Conservation (phyloP, 2,329 filamentous ascomycete species). For the Ilyonectria destructans region DNA sequence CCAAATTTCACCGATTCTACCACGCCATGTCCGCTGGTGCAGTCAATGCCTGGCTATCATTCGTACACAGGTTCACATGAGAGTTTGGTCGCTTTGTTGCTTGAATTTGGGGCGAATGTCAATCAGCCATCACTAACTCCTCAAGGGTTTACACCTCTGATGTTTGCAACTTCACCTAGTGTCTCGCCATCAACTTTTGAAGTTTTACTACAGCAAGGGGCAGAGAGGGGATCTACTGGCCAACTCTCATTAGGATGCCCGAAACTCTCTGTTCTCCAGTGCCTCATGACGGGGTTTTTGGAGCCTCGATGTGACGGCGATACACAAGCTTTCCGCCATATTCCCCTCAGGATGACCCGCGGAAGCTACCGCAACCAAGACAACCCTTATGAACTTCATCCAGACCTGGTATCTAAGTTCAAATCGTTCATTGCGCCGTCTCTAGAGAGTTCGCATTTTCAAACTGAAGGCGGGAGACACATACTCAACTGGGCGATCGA, state of each 20-base stretch:
- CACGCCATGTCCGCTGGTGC: neutral
- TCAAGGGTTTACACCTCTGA: slow-evolving; percentile 23
- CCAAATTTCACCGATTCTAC: neutral
- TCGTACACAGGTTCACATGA: neutral
- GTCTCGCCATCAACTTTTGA: neutral
- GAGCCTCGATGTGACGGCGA: neutral
- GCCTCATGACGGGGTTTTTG: slow-evolving; percentile 14
- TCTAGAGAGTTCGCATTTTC: neutral
- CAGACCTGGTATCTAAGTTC: neutral
- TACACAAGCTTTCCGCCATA: neutral
- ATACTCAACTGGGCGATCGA: slow-evolving; percentile 25
- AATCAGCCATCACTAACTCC: slow-evolving; percentile 5
- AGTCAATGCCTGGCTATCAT: neutral
- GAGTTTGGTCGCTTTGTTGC: neutral
- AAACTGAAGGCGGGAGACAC: neutral
- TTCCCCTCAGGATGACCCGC: no score
- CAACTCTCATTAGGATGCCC: neutral
- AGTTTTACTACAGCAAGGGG: neutral
- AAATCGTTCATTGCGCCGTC: neutral
- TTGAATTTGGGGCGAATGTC: slow-evolving; percentile 2
- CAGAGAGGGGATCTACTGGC: neutral
- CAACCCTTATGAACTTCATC: neutral
- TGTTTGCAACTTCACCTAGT: slow-evolving; percentile 24
- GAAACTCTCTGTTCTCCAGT: slow-evolving; percentile 15
- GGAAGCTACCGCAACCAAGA: neutral